Evolutionary conservation across 2,329 filamentous ascomycete species (phyloP).

Genomic region (Pseudocercospora fijiensis): DNA sequence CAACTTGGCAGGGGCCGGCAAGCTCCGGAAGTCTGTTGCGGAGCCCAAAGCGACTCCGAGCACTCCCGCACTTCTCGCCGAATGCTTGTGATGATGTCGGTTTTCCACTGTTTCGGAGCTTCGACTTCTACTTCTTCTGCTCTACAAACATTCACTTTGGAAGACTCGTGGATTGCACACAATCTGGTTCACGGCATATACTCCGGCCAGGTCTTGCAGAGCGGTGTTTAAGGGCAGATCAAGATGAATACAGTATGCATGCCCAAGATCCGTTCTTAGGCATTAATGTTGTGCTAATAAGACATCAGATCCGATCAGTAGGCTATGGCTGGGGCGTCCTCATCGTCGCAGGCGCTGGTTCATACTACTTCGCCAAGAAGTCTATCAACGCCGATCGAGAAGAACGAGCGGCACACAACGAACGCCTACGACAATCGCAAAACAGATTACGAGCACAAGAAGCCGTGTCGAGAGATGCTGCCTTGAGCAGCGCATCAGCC

Average conservation of each 20-base stretch:
- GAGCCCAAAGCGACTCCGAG: neutral
- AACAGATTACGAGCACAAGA: slow-evolving; percentile 31
- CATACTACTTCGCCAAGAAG: slow-evolving; percentile 94
- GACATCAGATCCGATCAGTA: slow-evolving; percentile 31
- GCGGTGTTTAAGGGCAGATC: slow-evolving; percentile 3
- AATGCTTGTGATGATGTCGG: neutral
- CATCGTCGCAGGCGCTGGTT: slow-evolving; percentile 80
- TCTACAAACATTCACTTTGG: neutral
- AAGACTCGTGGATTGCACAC: neutral
- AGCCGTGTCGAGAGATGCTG: slow-evolving; percentile 19
- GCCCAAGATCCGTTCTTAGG: neutral
- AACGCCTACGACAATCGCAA: slow-evolving; percentile 52
- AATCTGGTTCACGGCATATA: neutral
- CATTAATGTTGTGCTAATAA: neutral
- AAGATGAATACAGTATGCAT: slow-evolving; percentile 28
- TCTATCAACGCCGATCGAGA: slow-evolving; percentile 89
- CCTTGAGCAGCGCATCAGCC: slow-evolving; percentile 4
- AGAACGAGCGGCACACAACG: slow-evolving; percentile 67
- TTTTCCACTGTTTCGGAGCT: neutral
- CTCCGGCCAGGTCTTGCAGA: neutral
- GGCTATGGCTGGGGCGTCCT: slow-evolving; percentile 88
- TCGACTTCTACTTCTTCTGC: neutral
- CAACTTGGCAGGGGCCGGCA: neutral
- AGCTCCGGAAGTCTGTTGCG: slow-evolving; percentile 10
- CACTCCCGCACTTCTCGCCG: slow-evolving; percentile 9